Conservation (phyloP, 495 filamentous ascomycete species). For the Monascus purpureus region DNA sequence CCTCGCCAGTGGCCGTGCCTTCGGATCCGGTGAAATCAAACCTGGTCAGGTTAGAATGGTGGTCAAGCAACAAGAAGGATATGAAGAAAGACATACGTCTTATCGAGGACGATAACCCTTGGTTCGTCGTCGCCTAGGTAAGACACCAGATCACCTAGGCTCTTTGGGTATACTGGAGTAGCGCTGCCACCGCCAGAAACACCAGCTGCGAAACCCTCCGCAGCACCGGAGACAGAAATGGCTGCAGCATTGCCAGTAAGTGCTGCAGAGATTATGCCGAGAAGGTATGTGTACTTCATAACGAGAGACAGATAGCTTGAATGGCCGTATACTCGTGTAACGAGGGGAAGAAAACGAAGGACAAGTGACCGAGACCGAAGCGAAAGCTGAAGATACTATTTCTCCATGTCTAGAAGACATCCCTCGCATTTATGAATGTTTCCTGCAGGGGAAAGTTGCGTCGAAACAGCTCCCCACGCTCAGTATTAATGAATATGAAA, state of each 20-base stretch:
- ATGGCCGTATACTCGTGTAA: too few species aligned
- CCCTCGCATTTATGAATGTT: too few species aligned
- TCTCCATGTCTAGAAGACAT: too few species aligned
- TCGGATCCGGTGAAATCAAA: slow-evolving; percentile 32
- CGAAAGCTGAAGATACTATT: too few species aligned
- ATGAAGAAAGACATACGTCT: slow-evolving; percentile 1
- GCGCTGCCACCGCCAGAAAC: slow-evolving; percentile 24
- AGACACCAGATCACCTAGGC: slow-evolving; percentile 11
- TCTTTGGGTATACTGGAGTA: slow-evolving; percentile 20
- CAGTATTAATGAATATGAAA: too few species aligned
- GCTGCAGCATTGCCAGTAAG: background rate
- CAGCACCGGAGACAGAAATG: slow-evolving; percentile 1
- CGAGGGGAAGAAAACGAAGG: too few species aligned
- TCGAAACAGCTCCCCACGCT: too few species aligned
- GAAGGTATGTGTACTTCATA: too few species aligned
- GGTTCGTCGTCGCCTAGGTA: slow-evolving; percentile 3
- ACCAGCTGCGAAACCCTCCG: slow-evolving; percentile 5
- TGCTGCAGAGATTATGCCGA: too few species aligned
- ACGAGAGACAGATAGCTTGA: too few species aligned
- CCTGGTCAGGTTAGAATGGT: background rate
- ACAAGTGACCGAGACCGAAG: too few species aligned
- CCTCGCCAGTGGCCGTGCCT: slow-evolving; percentile 25
- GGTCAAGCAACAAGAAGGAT: background rate
- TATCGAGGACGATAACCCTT: slow-evolving; percentile 4
- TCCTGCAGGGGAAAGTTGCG: too few species aligned